phyloP scores from a whole-genome alignment of 225 moss, liverwort and hornwort genomes.

The Takakia lepidozioides region DNA sequence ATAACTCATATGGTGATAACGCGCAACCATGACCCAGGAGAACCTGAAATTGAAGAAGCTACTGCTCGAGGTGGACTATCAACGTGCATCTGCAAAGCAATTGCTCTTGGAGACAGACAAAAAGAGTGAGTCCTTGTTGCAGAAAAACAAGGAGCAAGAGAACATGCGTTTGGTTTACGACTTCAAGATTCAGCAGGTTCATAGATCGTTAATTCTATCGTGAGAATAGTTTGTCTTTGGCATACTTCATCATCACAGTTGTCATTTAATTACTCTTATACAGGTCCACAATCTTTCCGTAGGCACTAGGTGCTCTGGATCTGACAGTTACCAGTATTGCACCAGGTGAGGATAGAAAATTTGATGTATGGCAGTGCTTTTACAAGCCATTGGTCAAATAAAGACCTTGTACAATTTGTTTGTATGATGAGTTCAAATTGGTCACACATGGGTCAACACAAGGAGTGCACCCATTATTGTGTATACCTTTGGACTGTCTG shows the following conservation, averaged over 20 bases:
- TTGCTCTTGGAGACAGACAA: conserved; percentile 15
- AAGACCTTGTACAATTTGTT: conserved; percentile 22
- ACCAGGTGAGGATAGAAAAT: conserved; percentile 2
- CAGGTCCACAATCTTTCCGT: too few relatives aligned
- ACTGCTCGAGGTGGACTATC: conserved; percentile 17
- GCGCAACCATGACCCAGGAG: too few relatives aligned
- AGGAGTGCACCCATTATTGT: neutral
- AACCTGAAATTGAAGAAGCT: conserved; percentile 11
- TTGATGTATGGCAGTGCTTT: conserved; percentile 18
- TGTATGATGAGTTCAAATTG: neutral
- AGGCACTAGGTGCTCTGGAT: too few relatives aligned
- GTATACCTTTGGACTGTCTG: too few relatives aligned
- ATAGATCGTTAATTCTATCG: too few relatives aligned
- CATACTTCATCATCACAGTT: too few relatives aligned
- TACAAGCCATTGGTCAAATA: conserved; percentile 15
- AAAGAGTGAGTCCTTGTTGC: conserved; percentile 9
- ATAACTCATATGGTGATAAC: too few relatives aligned
- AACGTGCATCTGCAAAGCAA: conserved; percentile 9
- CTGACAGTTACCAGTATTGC: too few relatives aligned
- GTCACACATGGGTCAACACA: neutral
- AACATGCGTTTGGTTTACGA: conserved; percentile 51
- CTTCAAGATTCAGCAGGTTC: conserved; percentile 58
- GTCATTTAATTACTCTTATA: too few relatives aligned
- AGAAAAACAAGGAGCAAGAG: conserved; percentile 14
- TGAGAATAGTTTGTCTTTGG: too few relatives aligned